phyloP scores from a whole-genome alignment of 371 early-diverging fungal species.

The Saksenaea vasiformis region DNA sequence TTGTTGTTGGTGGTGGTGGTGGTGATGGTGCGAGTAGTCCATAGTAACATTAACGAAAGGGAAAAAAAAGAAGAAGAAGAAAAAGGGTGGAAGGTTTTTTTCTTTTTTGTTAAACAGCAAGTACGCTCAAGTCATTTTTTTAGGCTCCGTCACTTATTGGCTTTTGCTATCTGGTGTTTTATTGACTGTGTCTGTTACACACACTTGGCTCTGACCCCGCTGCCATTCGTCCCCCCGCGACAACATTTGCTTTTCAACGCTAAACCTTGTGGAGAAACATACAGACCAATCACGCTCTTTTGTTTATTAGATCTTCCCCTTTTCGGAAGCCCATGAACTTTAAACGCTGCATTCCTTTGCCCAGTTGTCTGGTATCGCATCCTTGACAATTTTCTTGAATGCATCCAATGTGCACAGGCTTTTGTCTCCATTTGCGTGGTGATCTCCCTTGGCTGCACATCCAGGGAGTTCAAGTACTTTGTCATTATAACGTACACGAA shows the following conservation, averaged over 20 bases:
- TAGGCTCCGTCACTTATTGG: background rate
- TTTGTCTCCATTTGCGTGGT: slow-evolving; percentile 59
- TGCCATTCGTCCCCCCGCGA: slow-evolving; percentile 1
- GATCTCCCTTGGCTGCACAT: slow-evolving; percentile 58
- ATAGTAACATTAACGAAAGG: slow-evolving; percentile 9
- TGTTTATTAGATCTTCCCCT: slow-evolving; percentile 10
- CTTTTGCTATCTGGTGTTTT: slow-evolving; percentile 7
- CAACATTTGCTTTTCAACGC: background rate
- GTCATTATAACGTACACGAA: slow-evolving; percentile 75
- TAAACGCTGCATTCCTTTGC: slow-evolving; percentile 44
- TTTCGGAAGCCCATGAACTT: slow-evolving; percentile 8
- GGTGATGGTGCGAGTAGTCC: slow-evolving; percentile 14
- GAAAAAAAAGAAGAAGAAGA: slow-evolving; percentile 7
- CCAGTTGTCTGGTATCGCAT: slow-evolving; percentile 58
- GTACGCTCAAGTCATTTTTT: background rate
- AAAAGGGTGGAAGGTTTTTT: background rate
- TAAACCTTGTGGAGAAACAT: background rate
- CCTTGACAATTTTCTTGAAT: slow-evolving; percentile 62
- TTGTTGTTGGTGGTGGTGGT: slow-evolving; percentile 8
- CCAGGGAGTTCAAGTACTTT: slow-evolving; percentile 59
- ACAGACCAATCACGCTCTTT: background rate
- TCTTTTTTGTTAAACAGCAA: background rate
- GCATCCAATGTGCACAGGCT: slow-evolving; percentile 73
- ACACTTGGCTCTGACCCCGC: background rate
- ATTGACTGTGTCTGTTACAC: slow-evolving; percentile 9